Conservation (phyloP, 2,329 filamentous ascomycete species). For the Aspergillus quadricinctus region DNA sequence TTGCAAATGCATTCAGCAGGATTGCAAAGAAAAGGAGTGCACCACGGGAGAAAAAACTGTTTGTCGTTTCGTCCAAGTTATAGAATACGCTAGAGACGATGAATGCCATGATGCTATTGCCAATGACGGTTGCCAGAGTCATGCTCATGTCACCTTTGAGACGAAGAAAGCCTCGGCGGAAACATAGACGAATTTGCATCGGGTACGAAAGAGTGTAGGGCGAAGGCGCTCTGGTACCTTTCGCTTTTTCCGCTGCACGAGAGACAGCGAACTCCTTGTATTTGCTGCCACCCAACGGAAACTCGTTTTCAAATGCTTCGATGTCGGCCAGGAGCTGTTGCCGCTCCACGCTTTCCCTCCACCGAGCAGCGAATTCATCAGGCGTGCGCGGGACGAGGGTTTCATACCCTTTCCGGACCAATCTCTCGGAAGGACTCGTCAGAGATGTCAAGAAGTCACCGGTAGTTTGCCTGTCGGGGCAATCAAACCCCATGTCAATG, state of each 20-base stretch:
- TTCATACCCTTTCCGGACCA: constrained; percentile 55
- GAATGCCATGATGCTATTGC: constrained; percentile 68
- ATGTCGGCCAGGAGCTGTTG: constrained; percentile 37
- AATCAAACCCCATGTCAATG: constrained; percentile 63
- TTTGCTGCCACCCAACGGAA: constrained; percentile 32
- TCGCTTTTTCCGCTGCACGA: constrained; percentile 38
- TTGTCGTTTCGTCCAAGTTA: constrained; percentile 61
- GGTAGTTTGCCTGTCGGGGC: constrained; percentile 62
- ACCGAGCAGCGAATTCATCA: constrained; percentile 60
- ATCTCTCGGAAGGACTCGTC: constrained; percentile 59
- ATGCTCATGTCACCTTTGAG: constrained; percentile 70
- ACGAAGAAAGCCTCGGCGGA: constrained; percentile 73
- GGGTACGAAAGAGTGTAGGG: constrained; percentile 75
- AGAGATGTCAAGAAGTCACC: constrained; percentile 67
- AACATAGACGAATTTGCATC: constrained; percentile 72
- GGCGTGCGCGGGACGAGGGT: constrained; percentile 60
- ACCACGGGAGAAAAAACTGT: constrained; percentile 71
- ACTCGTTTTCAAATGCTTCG: constrained; percentile 33
- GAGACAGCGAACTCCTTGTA: constrained; percentile 35
- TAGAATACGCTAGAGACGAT: constrained; percentile 77
- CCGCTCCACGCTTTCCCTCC: constrained; percentile 50
- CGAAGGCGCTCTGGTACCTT: constrained; percentile 56
- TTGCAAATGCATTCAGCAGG: constrained; percentile 76
- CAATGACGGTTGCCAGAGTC: constrained; percentile 59
- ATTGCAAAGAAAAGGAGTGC: constrained; percentile 80